Conservation (phyloP, 2,329 filamentous ascomycete genomes). For the Gnomoniopsis sp. region DNA sequence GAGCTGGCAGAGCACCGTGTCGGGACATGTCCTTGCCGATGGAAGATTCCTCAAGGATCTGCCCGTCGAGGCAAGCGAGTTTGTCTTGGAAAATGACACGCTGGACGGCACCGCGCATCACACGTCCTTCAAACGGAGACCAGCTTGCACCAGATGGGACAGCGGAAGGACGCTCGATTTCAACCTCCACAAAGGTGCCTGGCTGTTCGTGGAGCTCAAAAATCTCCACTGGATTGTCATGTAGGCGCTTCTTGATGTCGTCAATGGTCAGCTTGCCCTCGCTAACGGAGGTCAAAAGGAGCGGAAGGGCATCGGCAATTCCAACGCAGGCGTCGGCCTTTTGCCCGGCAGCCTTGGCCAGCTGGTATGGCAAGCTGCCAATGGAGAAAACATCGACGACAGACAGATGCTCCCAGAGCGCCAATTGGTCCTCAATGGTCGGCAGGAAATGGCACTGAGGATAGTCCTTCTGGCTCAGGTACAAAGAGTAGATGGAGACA, state of each 20-base stretch:
- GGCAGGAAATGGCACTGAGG: constrained; percentile 66
- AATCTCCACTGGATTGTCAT: constrained; percentile 76
- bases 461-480: constrained; percentile 68
- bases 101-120: constrained; percentile 67
- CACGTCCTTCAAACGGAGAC: constrained; percentile 71
- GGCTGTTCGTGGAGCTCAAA: constrained; percentile 79
- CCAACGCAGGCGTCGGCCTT: constrained; percentile 59
- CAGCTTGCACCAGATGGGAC: constrained; percentile 51
- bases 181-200: constrained; percentile 70
- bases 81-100: constrained; percentile 72
- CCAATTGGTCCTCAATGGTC: constrained; percentile 64
- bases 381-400: constrained; percentile 78
- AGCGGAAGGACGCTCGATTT: constrained; percentile 69
- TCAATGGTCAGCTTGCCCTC: constrained; percentile 72
- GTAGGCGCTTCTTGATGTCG: constrained; percentile 67
- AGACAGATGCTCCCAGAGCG: constrained; percentile 69
- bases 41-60: constrained; percentile 51
- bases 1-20: constrained; percentile 50
- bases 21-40: constrained; percentile 74
- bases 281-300: constrained; percentile 71
- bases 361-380: constrained; percentile 74
- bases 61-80: constrained; percentile 72
- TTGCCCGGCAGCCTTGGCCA: constrained; percentile 55
- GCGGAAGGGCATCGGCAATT: constrained; percentile 69
- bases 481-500: constrained; percentile 75